Evolutionary conservation across 352 stramenopile species (phyloP), one percentile per base, ranked within the genome.

Genomic region (Pythium volutum): DNA sequence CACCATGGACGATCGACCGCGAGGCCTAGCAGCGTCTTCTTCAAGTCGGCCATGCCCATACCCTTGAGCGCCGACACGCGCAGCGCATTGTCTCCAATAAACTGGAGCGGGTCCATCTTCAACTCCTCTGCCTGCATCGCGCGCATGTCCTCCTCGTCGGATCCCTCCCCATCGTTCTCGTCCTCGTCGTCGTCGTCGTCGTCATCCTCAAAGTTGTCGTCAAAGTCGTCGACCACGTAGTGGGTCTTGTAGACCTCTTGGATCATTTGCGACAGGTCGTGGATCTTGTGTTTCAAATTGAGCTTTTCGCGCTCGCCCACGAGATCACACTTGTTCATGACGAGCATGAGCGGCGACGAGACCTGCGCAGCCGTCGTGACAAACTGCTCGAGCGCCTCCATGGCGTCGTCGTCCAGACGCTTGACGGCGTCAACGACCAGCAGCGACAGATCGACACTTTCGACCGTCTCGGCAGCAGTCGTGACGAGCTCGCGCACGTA

Each of bases 281-380:
- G 76, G 47, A 93, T 80, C 53, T 87, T 87, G 23, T 81, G 72
- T 7, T 77, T 69, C 22, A 92, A 42, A 49, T 84, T 91, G 22
- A 63, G 47, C 55, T 80, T 74, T 43, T 90, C 81, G 12, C 68
- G 76, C 11, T 74, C 51, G 23, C 67, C 73, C 22, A 89, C 78
- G 20, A 93, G 73, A 26, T 93, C 79, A 55, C 67, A 82, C 75
- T 95, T 95, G 72, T 95, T 95, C 79, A 95, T 87, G 41, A 95
- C 81, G 36, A 95, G 80, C 79, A 92, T 89, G 16, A 88, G 87
- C 18, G 85, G 85, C 18, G 83, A 89, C 23, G 71, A 71, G 18
- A 90, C 76, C 38, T 91, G 77, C 22, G 85, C 85, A 12, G 83
- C 93, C 36, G 81, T 86, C 11, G 74, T 91, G 54, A 92, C 70